These are phyloP conservation scores for Paratinospora sagittata DNA, from an alignment of 164 flowering plant genomes.

Conservation along the genomic window DNA sequence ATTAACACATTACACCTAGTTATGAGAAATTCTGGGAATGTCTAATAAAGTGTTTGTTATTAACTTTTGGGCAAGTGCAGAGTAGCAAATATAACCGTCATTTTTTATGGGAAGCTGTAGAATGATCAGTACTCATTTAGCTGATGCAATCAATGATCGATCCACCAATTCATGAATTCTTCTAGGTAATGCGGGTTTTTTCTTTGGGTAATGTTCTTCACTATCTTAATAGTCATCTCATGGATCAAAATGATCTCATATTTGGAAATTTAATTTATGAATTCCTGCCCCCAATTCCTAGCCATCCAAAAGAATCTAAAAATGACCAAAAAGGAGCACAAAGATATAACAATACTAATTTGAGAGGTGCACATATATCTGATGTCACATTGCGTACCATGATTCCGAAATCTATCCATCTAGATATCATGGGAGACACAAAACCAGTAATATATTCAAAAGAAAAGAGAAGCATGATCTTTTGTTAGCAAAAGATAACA, in stretches of 20 bases:
- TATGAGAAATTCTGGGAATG: neutral
- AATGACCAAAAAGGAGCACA: conserved; percentile 9
- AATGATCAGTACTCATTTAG: neutral
- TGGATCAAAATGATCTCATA: neutral
- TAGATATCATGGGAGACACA: neutral
- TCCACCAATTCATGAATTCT: neutral
- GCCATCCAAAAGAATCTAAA: conserved; percentile 10
- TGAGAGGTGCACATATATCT: neutral
- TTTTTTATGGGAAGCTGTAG: neutral
- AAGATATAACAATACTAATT: conserved; percentile 9
- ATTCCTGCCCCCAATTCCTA: neutral
- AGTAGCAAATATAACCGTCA: neutral
- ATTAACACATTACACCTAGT: neutral
- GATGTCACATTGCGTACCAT: neutral
- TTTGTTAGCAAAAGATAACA: neutral
- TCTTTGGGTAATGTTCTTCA: too few species aligned
- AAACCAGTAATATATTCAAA: neutral
- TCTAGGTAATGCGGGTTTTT: too few species aligned
- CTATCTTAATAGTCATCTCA: neutral
- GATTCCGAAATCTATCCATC: neutral
- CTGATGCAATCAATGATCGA: neutral
- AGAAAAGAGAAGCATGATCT: neutral
- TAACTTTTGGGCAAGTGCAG: neutral
- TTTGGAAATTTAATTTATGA: conserved; percentile 2
- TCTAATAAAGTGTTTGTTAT: neutral